Conservation (phyloP, 176 grass and related monocot genomes). For the Chloris gayana region DNA sequence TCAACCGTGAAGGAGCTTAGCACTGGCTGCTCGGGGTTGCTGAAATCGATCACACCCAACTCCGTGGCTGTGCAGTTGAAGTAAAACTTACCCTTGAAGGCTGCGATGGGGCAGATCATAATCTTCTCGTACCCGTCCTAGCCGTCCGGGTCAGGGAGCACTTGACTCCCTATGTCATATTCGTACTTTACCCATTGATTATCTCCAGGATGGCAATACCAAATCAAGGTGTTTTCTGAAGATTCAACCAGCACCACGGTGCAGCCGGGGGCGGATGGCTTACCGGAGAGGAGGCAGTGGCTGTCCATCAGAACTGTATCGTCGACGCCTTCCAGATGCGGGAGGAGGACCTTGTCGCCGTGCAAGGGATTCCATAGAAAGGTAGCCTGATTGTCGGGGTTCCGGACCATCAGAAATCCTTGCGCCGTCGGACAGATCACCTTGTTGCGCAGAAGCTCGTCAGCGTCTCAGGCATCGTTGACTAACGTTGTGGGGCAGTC, state of each 20-base stretch:
- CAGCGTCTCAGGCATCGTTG: background rate
- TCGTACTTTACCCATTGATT: background rate
- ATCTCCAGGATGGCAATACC: slow-evolving; percentile 5
- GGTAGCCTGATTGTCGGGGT: background rate
- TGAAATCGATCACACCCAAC: background rate
- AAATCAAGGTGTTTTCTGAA: background rate
- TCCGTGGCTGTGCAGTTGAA: background rate
- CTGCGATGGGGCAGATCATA: background rate
- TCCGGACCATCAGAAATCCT: background rate
- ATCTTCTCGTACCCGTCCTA: background rate
- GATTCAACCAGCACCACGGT: background rate
- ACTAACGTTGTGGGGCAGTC: background rate
- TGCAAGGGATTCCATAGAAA: background rate
- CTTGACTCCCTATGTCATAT: background rate
- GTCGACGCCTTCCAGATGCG: background rate
- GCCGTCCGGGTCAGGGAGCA: background rate
- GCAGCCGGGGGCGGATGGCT: background rate
- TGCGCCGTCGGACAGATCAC: background rate
- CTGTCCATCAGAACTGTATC: background rate
- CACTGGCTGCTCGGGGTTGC: background rate
- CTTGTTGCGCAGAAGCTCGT: background rate
- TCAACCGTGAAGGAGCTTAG: background rate
- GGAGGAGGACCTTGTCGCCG: background rate
- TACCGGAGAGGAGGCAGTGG: slow-evolving; percentile 8
- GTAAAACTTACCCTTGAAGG: background rate